phyloP scores from a whole-genome alignment of 768 basidiomycete species.

The Naematelia encephala region DNA sequence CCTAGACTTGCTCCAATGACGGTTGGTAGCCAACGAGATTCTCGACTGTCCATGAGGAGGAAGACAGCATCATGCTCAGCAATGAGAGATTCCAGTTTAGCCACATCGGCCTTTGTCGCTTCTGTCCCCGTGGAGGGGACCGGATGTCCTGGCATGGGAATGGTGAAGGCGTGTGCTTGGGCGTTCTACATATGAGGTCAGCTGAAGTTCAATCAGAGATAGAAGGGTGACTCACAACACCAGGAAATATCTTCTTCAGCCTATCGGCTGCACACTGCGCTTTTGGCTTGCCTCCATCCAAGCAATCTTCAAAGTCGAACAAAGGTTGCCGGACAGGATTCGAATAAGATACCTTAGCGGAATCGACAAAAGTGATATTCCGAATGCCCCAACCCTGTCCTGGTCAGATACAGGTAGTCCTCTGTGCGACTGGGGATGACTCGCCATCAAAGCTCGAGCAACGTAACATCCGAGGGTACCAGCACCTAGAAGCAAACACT shows the following conservation, averaged over 20 bases:
- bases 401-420: not conserved
- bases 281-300: constrained; percentile 89
- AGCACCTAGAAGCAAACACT: constrained; percentile 83
- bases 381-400: constrained; percentile 92
- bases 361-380: constrained; percentile 89
- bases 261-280: constrained; percentile 82
- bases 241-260: constrained; percentile 85
- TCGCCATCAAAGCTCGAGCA: constrained; percentile 81
- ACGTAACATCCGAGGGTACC: constrained; percentile 98
- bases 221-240: constrained; percentile 63
- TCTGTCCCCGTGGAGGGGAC: constrained; percentile 58
- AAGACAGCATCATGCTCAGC: constrained; percentile 86
- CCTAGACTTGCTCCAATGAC: constrained; percentile 77
- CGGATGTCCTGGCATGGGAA: constrained; percentile 98
- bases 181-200: constrained; percentile 61
- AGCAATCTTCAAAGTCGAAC: constrained; percentile 90
- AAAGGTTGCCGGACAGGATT: constrained; percentile 97
- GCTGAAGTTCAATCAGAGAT: not conserved
- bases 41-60: constrained; percentile 95
- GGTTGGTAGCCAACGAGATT: constrained; percentile 94
- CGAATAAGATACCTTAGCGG: constrained; percentile 85
- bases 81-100: constrained; percentile 69
- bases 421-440: constrained; percentile 13
- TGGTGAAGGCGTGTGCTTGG: constrained; percentile 68
- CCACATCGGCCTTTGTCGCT: constrained; percentile 67